Evolutionary conservation across 148 eudicot species (phyloP).

Genomic region (Chenopodium album): DNA sequence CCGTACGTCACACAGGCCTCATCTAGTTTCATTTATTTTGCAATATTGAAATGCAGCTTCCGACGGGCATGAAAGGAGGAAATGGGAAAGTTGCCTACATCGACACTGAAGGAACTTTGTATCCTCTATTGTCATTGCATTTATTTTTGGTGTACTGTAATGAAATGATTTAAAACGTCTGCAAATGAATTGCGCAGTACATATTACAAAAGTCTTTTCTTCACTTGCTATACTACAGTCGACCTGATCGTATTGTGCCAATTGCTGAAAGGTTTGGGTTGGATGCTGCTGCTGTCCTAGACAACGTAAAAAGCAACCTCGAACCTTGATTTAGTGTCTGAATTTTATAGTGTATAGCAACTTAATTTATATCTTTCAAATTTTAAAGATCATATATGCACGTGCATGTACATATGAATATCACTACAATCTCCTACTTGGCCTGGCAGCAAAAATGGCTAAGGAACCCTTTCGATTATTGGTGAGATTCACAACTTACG

Average conservation of each 20-base stretch:
- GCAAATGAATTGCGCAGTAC: background rate
- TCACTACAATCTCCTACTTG: slow-evolving; percentile 93
- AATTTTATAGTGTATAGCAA: background rate
- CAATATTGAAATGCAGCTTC: slow-evolving; percentile 56
- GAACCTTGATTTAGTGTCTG: background rate
- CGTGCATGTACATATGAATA: slow-evolving; percentile 99
- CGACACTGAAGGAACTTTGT: slow-evolving; percentile 99
- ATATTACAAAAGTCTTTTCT: slow-evolving; percentile 21
- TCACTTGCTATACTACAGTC: slow-evolving; percentile 48
- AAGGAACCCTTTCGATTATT: slow-evolving; percentile 92
- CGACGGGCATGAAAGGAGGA: slow-evolving; percentile 83
- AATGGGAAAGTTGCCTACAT: slow-evolving; percentile 97
- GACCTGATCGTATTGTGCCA: slow-evolving; percentile 93
- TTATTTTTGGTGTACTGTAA: slow-evolving; percentile 4
- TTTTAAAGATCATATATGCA: slow-evolving; percentile 83
- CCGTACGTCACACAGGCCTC: too few relatives aligned
- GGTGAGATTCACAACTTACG: slow-evolving; percentile 41
- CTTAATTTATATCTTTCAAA: background rate
- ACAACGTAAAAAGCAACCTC: slow-evolving; percentile 52
- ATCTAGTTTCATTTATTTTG: background rate
- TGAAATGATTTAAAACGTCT: too few relatives aligned
- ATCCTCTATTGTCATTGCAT: slow-evolving; percentile 43
- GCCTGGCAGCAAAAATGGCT: slow-evolving; percentile 96
- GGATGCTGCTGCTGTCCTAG: slow-evolving; percentile 97
- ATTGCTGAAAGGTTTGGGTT: slow-evolving; percentile 98